These are phyloP conservation scores for Pythium periplocum DNA, from an alignment of 352 stramenopile genomes.

Conservation along the genomic window DNA sequence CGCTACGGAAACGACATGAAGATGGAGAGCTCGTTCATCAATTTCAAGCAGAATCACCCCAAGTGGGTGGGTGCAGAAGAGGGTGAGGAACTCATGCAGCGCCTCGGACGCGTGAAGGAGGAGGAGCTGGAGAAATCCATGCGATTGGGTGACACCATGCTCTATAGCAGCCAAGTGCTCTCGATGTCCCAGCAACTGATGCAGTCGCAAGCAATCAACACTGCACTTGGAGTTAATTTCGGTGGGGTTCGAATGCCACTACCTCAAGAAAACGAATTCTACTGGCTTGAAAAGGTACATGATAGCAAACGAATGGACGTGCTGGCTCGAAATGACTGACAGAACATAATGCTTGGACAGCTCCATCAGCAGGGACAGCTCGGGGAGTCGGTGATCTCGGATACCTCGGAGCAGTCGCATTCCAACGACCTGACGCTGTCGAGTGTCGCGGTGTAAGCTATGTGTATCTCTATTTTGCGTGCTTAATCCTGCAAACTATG, in stretches of 20 bases:
- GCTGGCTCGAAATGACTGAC: slow-evolving; percentile 1
- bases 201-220: slow-evolving; percentile 82
- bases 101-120: slow-evolving; percentile 66
- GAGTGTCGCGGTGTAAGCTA: slow-evolving; percentile 5
- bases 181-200: slow-evolving; percentile 86
- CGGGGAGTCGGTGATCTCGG: slow-evolving; percentile 7
- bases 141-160: slow-evolving; percentile 76
- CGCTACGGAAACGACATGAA: slow-evolving; percentile 91
- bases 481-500: too few species aligned
- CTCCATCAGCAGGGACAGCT: slow-evolving; percentile 60
- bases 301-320: slow-evolving; percentile 1
- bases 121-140: slow-evolving; percentile 87
- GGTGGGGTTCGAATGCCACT: slow-evolving; percentile 31
- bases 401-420: not conserved
- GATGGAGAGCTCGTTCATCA: slow-evolving; percentile 98
- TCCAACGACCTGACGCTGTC: slow-evolving; percentile 2
- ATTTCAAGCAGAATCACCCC: slow-evolving; percentile 92
- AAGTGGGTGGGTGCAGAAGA: slow-evolving; percentile 75
- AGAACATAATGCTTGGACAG: slow-evolving; percentile 20
- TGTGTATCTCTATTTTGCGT: too few species aligned
- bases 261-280: slow-evolving; percentile 81
- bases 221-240: slow-evolving; percentile 46
- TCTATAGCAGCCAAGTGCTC: slow-evolving; percentile 59
- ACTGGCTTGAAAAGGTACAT: slow-evolving; percentile 84
- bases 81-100: slow-evolving; percentile 67